phyloP scores from a whole-genome alignment of 352 stramenopile species.

The Phytopythium cucurbitacearum region DNA sequence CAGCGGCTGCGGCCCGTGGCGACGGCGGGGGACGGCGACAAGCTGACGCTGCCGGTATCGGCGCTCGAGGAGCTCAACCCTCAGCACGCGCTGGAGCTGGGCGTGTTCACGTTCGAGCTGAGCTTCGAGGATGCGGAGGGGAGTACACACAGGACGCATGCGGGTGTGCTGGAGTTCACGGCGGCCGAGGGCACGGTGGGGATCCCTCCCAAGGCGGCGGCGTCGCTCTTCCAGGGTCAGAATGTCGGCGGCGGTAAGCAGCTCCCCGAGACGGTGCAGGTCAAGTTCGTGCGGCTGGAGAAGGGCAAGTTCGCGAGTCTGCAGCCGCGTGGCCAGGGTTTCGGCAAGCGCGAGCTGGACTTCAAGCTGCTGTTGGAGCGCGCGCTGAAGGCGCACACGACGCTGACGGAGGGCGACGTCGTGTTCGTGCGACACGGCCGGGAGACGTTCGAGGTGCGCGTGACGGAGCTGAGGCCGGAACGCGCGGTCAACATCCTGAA shows the following conservation, averaged over 20 bases:
- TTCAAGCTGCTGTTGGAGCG: conserved; percentile 78
- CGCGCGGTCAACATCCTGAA: conserved; percentile 66
- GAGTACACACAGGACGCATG: conserved; percentile 42
- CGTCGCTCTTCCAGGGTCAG: conserved; percentile 43
- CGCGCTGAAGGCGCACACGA: conserved; percentile 70
- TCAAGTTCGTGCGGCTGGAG: conserved; percentile 72
- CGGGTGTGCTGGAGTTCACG: conserved; percentile 77
- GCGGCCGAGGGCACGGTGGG: conserved; percentile 73
- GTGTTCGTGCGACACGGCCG: conserved; percentile 72
- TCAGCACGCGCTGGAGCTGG: conserved; percentile 67
- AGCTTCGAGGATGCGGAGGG: conserved; percentile 15
- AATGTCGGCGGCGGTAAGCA: not conserved
- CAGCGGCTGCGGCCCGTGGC: conserved; percentile 42
- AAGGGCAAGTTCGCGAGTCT: conserved; percentile 66
- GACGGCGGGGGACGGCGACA: conserved; percentile 56
- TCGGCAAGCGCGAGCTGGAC: conserved; percentile 74
- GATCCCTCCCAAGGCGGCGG: conserved; percentile 71
- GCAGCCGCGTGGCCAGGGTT: conserved; percentile 62
- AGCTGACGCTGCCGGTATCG: conserved; percentile 72
- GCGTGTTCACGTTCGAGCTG: conserved; percentile 83
- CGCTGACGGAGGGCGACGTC: conserved; percentile 67
- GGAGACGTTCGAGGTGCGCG: conserved; percentile 71
- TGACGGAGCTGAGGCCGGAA: conserved; percentile 56
- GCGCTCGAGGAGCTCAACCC: conserved; percentile 74
- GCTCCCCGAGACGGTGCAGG: conserved; percentile 35